phyloP scores from a whole-genome alignment of 2,329 filamentous ascomycete genomes.

The Alternaria sp. region DNA sequence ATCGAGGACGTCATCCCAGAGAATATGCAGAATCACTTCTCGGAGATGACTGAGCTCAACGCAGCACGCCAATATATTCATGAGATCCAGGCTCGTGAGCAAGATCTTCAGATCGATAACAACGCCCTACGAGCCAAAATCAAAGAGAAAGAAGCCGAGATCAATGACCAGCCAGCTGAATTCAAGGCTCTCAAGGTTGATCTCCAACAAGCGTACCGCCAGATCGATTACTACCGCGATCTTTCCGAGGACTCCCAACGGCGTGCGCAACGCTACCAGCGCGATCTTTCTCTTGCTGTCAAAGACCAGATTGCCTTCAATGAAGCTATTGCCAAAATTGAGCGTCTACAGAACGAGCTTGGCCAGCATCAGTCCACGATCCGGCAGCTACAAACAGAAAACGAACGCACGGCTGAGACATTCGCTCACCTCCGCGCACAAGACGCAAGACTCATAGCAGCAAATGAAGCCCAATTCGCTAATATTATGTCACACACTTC shows the following conservation, averaged over 20 bases:
- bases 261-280: slow-evolving; percentile 24
- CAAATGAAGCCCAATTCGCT: slow-evolving; percentile 3
- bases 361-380: slow-evolving; percentile 12
- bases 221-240: slow-evolving; percentile 20
- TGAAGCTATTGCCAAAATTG: slow-evolving; percentile 12
- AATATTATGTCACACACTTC: not conserved
- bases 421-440: slow-evolving; percentile 12
- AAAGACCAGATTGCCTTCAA: slow-evolving; percentile 8
- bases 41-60: slow-evolving; percentile 20
- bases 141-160: slow-evolving; percentile 22
- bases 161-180: slow-evolving; percentile 24
- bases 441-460: slow-evolving; percentile 6
- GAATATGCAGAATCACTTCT: slow-evolving; percentile 20
- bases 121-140: slow-evolving; percentile 14
- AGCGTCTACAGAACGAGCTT: slow-evolving; percentile 19
- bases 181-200: slow-evolving; percentile 26
- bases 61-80: slow-evolving; percentile 25
- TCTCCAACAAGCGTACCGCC: slow-evolving; percentile 23
- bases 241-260: slow-evolving; percentile 12
- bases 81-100: slow-evolving; percentile 22
- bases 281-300: slow-evolving; percentile 11
- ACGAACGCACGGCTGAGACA: slow-evolving; percentile 12
- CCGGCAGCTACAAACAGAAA: slow-evolving; percentile 21
- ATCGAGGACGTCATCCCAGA: slow-evolving; percentile 25
- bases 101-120: slow-evolving; percentile 17